Evolutionary conservation across 495 filamentous ascomycete genomes (phyloP), one percentile per base, ranked within the genome.

Genomic region (Umbilicaria muhlenbergii): DNA sequence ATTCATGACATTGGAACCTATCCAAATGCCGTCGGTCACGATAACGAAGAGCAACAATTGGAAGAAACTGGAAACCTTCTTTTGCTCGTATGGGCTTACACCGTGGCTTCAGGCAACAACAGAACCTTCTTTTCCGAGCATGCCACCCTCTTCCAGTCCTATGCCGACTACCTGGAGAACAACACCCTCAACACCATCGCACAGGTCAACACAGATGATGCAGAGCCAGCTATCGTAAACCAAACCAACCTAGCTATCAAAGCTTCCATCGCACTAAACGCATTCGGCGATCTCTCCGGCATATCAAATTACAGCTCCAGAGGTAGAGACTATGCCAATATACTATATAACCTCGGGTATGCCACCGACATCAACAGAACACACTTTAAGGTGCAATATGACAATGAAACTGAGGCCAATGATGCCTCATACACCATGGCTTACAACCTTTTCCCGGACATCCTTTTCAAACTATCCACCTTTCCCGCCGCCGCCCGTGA

Each of bases 241-340:
- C 66, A 74, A 48, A 76, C 71, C 3, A 72, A 70, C 45, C 62
- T 76, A 2, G 73, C 73, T 4, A 71, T 77, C 50, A 75, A 74
- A 41, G 67, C 70, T 19, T 69, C 71, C 2, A 61, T 78, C 2
- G 72, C 65, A 2, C 58, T 78, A 24, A 67, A 63, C 36, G 70
- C 71, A 31, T 68, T 59, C 45, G 68, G 70, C 5, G 54, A 55
- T 17, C 42, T 71, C 34, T 63, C 58, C 36, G 62, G 62, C 3
- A 42, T 57, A 6, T 16, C 37, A 0, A 54, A 58, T 10, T 74
- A 72, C 47, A 65, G 61, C 11, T 51, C 47, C 5, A 58, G 60
- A 38, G 68, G 61, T 3, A 52, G 63, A 7, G 48, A 58, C 17
- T 61, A 61, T 42, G 69, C 66, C 16, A 41, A 56, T 11, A 48